Percentiles rank a stretch among this genome's conserved stretches.
Evolutionary conservation across 75 land plant species (phyloP).

Genomic region (Pinus tabuliformis): DNA sequence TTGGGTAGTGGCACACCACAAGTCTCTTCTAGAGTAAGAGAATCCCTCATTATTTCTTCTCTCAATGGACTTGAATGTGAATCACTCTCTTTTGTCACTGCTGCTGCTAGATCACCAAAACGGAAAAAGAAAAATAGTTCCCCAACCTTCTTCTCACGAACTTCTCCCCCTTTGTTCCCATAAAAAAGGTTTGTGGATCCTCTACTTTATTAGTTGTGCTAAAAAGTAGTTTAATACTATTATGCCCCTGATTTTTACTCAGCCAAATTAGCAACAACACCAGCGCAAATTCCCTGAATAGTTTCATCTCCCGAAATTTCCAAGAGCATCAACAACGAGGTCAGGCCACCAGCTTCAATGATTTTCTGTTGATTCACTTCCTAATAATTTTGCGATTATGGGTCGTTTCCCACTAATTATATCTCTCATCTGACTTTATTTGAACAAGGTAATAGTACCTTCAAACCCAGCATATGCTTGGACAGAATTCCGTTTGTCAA

Average conservation of each 20-base stretch:
- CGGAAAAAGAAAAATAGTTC: conserved; percentile 79
- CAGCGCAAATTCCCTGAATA: conserved; percentile 76
- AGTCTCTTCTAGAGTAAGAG: conserved; percentile 7
- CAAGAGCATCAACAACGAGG: conserved; percentile 55
- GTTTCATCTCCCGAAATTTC: conserved; percentile 60
- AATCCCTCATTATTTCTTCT: conserved; percentile 23
- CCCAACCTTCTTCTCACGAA: too few relatives aligned
- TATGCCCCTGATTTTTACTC: conserved; percentile 24
- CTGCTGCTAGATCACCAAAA: conserved; percentile 71
- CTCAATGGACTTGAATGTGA: conserved; percentile 12
- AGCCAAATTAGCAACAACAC: conserved; percentile 88
- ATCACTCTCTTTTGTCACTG: conserved; percentile 34
- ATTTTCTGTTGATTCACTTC: conserved; percentile 76
- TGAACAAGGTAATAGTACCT: conserved; percentile 11
- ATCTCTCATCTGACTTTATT: conserved; percentile 29
- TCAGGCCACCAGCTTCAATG: conserved; percentile 83
- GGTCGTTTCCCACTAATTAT: conserved; percentile 33
- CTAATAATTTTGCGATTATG: conserved; percentile 31
- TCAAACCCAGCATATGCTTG: neutral
- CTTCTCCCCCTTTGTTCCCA: too few relatives aligned
- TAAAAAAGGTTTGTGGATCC: too few relatives aligned
- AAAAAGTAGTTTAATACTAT: too few relatives aligned
- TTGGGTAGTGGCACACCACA: conserved; percentile 23
- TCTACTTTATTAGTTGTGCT: too few relatives aligned
- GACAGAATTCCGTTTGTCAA: neutral